These are phyloP conservation scores for Colletotrichum orchidophilum DNA, from an alignment of 2,329 filamentous ascomycete species.

Conservation along the genomic window DNA sequence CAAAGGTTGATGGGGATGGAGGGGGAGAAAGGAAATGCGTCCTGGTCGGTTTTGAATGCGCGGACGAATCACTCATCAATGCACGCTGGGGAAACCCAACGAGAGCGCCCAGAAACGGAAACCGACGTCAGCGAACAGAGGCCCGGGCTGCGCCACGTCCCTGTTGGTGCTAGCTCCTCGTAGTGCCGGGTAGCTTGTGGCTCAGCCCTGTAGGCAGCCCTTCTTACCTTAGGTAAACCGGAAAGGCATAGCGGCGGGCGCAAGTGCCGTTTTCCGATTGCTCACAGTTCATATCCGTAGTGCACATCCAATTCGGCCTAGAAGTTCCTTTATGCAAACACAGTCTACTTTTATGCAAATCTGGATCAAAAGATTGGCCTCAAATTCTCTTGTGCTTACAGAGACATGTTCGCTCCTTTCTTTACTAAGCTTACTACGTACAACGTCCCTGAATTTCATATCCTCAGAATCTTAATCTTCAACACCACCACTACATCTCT, in stretches of 20 bases:
- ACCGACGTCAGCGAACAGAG: constrained; percentile 37
- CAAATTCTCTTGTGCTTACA: background rate
- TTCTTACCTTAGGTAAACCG: background rate
- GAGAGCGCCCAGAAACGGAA: constrained; percentile 10
- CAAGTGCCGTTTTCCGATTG: background rate
- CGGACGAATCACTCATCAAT: constrained; percentile 26
- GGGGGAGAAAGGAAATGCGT: constrained; percentile 1
- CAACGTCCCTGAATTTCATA: background rate
- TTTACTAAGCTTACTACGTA: background rate
- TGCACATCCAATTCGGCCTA: background rate
- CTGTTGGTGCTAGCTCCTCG: background rate
- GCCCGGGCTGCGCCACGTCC: constrained; percentile 22
- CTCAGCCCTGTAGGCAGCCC: constrained; percentile 16
- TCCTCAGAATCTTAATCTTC: background rate
- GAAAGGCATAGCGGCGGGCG: background rate
- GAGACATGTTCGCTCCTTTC: background rate
- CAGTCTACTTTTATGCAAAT: background rate
- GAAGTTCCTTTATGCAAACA: background rate
- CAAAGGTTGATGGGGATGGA: constrained; percentile 1
- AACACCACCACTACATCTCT: background rate
- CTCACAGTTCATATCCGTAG: no score
- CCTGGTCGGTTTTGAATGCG: constrained; percentile 26
- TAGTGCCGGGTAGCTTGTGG: constrained; percentile 12
- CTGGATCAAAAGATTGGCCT: background rate
- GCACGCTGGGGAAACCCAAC: constrained; percentile 27